Base-by-base conservation (phyloP, 352 stramenopile species). In the Phytophthora boehmeriae region DNA sequence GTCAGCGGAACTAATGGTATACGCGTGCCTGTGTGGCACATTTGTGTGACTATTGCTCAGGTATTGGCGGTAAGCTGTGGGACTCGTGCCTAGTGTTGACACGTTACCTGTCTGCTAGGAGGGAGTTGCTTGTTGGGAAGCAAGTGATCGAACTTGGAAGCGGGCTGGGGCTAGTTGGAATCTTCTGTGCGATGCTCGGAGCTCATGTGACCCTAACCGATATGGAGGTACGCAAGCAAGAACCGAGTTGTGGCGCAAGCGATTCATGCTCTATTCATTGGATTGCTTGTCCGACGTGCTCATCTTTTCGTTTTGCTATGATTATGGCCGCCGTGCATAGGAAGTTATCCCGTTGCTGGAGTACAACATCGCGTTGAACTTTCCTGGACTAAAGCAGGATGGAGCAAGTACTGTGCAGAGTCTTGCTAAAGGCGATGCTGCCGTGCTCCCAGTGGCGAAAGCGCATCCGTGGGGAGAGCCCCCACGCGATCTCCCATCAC, bases 11-110 rank as follows among this genome's bases (percentile, higher is more conserved):
- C 59, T 68, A 61, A 65, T 50, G 30, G 19, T 64, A 8, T 28
- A 23, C 22, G 27, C 27, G 34, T 48, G n/a, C 6, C 17, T 44
- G 10, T 19, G 38, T 30, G 25, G 6, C 25, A 3, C 6, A 30
- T 30, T 3, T 30, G 25, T 43, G 30, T 34, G 23, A 16, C 16
- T 16, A 22, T 57, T 28, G 6, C n/a, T 39, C 49, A 87, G 78
- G 84, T 20, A 93, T 93, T 53, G 84, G 78, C 36, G 84, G 84
- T n/a, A 94, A 94, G 55, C 57, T 94, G 14, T 94, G 85, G 85
- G 85, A 94, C 64, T 92, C 83, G 48, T 89, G 82, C 20, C 69
- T 94, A 25, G 79, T 94, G 16, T 60, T 94, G 48, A 90, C 80
- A 8, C 68, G 71, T 17, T 92, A 90, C 61, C 48, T 94, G 19